These are phyloP conservation scores for Musa troglodytarum DNA, from an alignment of 176 grass and related monocot species.

Conservation along the genomic window DNA sequence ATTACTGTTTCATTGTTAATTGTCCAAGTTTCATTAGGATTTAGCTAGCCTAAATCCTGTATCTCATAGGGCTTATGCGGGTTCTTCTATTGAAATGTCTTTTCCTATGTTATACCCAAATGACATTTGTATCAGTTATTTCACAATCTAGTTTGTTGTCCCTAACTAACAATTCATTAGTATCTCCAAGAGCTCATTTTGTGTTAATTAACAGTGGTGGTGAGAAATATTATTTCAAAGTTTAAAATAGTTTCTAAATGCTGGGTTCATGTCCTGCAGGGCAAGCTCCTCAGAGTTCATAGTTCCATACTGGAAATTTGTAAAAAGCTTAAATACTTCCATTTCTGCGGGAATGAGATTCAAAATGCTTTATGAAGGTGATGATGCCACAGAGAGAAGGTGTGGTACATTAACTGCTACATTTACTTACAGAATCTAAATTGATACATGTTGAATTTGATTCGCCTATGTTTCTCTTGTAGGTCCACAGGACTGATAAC, in stretches of 20 bases:
- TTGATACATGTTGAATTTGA: neutral
- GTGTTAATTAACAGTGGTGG: neutral
- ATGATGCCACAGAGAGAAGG: conserved; percentile 80
- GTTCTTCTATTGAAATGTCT: no score
- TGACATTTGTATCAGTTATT: no score
- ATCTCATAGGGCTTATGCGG: no score
- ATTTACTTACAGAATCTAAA: neutral
- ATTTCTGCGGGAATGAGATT: conserved; percentile 74
- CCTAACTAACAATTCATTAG: no score
- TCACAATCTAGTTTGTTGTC: no score
- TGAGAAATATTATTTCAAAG: neutral
- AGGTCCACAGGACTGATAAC: conserved; percentile 76
- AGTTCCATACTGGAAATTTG: conserved; percentile 61
- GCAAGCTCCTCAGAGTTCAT: conserved; percentile 72
- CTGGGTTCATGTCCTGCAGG: conserved; percentile 25
- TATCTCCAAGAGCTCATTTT: no score
- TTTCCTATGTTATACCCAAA: no score
- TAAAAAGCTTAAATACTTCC: conserved; percentile 41
- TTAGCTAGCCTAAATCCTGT: no score
- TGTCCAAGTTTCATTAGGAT: no score
- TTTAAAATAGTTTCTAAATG: conserved; percentile 2
- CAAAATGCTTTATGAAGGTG: conserved; percentile 55
- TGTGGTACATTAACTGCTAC: conserved; percentile 11
- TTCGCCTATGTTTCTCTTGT: conserved; percentile 10
- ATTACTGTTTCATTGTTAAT: no score